Conservation (phyloP, 176 grass and related monocot species). For the Tillandsia fasciculata region DNA sequence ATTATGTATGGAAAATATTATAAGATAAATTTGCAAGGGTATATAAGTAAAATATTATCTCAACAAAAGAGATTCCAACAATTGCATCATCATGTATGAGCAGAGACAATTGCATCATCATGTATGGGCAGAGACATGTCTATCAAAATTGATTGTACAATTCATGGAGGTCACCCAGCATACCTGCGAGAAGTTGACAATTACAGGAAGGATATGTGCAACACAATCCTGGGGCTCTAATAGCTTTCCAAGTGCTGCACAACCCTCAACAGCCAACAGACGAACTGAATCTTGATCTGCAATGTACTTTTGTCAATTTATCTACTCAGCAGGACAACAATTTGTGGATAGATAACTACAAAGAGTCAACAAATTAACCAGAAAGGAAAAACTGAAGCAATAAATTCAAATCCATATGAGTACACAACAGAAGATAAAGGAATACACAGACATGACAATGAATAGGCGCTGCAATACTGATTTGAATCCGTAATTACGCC, state of each 20-base stretch:
- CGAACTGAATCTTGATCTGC: constrained; percentile 95
- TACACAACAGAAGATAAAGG: too few relatives aligned
- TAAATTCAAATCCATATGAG: too few relatives aligned
- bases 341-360: not conserved
- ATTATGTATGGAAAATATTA: too few relatives aligned
- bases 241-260: constrained; percentile 86
- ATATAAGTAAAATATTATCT: too few relatives aligned
- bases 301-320: constrained; percentile 5
- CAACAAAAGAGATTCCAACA: not conserved
- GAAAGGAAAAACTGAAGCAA: not conserved
- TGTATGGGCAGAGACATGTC: not conserved
- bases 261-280: constrained; percentile 90
- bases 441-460: too few relatives aligned
- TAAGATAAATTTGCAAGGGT: too few relatives aligned
- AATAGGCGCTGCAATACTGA: too few relatives aligned
- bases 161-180: not conserved
- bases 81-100: not conserved
- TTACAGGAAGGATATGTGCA: constrained; percentile 77
- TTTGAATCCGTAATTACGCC: too few relatives aligned
- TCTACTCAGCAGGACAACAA: not conserved
- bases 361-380: not conserved
- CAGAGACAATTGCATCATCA: not conserved
- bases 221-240: constrained; percentile 91
- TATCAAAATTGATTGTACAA: not conserved
- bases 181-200: constrained; percentile 90